phyloP scores from a whole-genome alignment of 2,329 filamentous ascomycete species.

The Calonectria naviculata region DNA sequence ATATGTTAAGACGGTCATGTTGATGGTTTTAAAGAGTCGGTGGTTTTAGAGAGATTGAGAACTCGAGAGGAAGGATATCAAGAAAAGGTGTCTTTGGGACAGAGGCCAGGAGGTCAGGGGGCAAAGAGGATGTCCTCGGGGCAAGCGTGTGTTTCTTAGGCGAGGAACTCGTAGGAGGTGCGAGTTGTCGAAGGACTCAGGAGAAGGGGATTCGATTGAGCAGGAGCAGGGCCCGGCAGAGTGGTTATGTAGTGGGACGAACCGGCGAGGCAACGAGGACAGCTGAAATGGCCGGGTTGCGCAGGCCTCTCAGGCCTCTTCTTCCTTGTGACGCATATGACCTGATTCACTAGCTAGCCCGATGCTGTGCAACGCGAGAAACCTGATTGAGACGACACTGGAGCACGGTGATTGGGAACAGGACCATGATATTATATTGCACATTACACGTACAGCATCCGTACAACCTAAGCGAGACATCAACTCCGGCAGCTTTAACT shows the following conservation, averaged over 20 bases:
- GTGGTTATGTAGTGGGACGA: conserved; percentile 3
- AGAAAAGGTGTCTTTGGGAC: background rate
- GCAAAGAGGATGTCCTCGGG: no score
- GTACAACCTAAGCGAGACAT: conserved; percentile 6
- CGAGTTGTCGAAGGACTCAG: background rate
- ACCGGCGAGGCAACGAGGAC: background rate
- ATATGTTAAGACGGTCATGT: no score
- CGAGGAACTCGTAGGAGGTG: background rate
- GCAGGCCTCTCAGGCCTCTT: background rate
- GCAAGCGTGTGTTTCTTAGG: background rate
- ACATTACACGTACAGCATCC: conserved; percentile 15
- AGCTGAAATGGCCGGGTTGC: background rate
- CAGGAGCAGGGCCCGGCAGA: background rate
- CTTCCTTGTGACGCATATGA: background rate
- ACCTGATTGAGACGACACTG: background rate
- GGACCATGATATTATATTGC: conserved; percentile 16
- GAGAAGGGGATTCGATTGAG: no score
- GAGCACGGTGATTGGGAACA: background rate
- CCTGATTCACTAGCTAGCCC: background rate
- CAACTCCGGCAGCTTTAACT: background rate
- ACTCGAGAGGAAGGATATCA: background rate
- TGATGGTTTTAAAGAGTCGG: no score
- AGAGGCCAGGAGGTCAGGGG: no score
- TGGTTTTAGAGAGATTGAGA: no score
- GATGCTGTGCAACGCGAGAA: background rate